Conservation (phyloP, 2,329 filamentous ascomycete species). For the Trichoderma harzianum region DNA sequence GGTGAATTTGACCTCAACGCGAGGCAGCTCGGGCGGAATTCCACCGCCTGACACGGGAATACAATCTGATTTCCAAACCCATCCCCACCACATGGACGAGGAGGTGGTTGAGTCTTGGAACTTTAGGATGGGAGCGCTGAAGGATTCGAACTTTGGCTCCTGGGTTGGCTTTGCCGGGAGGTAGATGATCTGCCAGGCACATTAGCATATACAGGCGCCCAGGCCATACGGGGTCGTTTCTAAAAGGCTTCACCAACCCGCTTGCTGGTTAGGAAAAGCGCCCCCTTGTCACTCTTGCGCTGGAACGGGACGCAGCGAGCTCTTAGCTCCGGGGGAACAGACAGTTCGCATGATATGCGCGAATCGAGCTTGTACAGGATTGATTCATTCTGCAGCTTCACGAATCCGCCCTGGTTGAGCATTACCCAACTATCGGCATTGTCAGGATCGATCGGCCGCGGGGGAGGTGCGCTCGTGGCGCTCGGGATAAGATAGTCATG, state of each 20-base stretch:
- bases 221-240: neutral
- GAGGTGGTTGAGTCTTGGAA: conserved; percentile 78
- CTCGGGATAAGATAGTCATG: conserved; percentile 41
- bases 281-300: conserved; percentile 70
- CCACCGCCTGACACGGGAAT: conserved; percentile 80
- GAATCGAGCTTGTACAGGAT: conserved; percentile 77
- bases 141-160: conserved; percentile 68
- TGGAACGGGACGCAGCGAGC: conserved; percentile 62
- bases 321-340: conserved; percentile 62
- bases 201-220: neutral
- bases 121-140: conserved; percentile 83
- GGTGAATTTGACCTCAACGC: conserved; percentile 76
- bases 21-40: conserved; percentile 68
- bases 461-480: conserved; percentile 33
- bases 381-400: conserved; percentile 80
- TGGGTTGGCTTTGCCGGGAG: conserved; percentile 68
- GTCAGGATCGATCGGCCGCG: conserved; percentile 47
- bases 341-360: conserved; percentile 72
- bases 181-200: conserved; percentile 64
- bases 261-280: conserved; percentile 79
- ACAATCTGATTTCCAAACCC: conserved; percentile 79
- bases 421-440: conserved; percentile 77
- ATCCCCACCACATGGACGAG: conserved; percentile 87
- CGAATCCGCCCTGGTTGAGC: conserved; percentile 75
- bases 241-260: conserved; percentile 54